Percentiles rank a stretch among this genome's conserved stretches.
These are phyloP conservation scores for Kurtzmaniella natalensis DNA, from an alignment of 1,139 yeast genomes.

Conservation along the genomic window DNA sequence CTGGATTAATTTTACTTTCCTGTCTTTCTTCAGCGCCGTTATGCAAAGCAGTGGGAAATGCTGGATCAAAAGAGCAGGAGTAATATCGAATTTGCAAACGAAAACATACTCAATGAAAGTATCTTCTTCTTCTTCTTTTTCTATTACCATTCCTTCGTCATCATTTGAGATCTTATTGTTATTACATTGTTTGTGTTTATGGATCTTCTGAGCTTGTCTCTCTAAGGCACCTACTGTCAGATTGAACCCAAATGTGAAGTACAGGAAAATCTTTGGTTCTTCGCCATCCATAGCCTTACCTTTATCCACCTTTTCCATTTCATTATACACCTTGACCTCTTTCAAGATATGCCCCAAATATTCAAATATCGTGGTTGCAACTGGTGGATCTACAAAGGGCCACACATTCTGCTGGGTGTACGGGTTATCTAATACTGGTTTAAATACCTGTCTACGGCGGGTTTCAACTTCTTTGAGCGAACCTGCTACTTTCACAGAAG, in stretches of 20 bases:
- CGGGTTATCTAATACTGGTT: constrained; percentile 60
- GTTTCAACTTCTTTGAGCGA: constrained; percentile 40
- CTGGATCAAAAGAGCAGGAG: constrained; percentile 42
- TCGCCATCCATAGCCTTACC: constrained; percentile 14
- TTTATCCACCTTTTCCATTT: constrained; percentile 8
- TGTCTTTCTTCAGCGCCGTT: constrained; percentile 33
- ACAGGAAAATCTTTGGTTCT: constrained; percentile 21
- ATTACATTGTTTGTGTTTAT: constrained; percentile 4
- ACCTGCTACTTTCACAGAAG: constrained; percentile 12
- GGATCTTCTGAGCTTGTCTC: constrained; percentile 32
- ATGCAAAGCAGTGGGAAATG: constrained; percentile 51
- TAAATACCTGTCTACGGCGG: constrained; percentile 49
- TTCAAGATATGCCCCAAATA: constrained; percentile 33
- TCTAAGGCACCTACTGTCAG: constrained; percentile 49
- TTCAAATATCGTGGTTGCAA: constrained; percentile 36
- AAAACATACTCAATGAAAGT: constrained; percentile 34
- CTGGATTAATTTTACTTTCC: constrained; percentile 46
- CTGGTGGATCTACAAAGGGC: constrained; percentile 45
- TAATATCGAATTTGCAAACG: constrained; percentile 52
- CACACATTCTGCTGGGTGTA: constrained; percentile 46
- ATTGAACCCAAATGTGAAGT: constrained; percentile 50
- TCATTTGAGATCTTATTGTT: neutral
- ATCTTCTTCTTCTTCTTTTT: constrained; percentile 8
- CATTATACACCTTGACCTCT: constrained; percentile 33
- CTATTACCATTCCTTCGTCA: neutral